Base-by-base conservation (phyloP, 495 filamentous ascomycete species). In the Penicillium egyptiacum region DNA sequence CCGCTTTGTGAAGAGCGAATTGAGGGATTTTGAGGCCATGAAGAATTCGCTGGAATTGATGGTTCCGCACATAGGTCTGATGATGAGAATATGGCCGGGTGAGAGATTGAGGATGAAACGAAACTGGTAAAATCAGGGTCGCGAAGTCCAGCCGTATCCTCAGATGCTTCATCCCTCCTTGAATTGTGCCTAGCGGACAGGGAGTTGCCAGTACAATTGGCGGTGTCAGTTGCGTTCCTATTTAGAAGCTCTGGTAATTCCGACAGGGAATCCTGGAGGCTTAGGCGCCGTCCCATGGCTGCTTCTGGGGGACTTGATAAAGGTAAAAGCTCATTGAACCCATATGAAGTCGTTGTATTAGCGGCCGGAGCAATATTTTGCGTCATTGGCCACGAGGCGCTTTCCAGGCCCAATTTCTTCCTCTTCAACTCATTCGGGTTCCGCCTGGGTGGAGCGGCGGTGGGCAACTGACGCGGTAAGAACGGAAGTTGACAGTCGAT, bases 361-460 rank as follows among this genome's bases (percentile, higher is more conserved):
- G 40, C 5, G 40, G 40, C 40, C 40, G 40, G 40, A 42, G 40
- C 40, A 42, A 42, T 42, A 19, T 19, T 42, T 42, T 42, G 40
- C 40, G 40, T 42, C 40, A 42, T 42, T 42, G 40, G 40, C 40
- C 40, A 42, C 20, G 40, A 42, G 17, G 40, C 40, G 40, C 40
- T 42, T 19, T 42, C 40, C 40, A 19, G 40, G 16, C 40, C 40
- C 40, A 42, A 42, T 20, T 42, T 42, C 40, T 42, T 42, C 40
- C 40, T 42, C 40, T 42, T 42, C 40, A 42, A 42, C 40, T 42
- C 40, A 42, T 42, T 42, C 40, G 40, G 40, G 40, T 42, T 42
- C 40, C 40, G 40, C 40, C 17, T 42, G 20, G 40, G 40, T 20
- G 40, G 40, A 42, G 40, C 40, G 17, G 40, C 40, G n/a, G 40